Conservation (phyloP, 106 monocot genomes). For the Platanthera guangdongensis region DNA sequence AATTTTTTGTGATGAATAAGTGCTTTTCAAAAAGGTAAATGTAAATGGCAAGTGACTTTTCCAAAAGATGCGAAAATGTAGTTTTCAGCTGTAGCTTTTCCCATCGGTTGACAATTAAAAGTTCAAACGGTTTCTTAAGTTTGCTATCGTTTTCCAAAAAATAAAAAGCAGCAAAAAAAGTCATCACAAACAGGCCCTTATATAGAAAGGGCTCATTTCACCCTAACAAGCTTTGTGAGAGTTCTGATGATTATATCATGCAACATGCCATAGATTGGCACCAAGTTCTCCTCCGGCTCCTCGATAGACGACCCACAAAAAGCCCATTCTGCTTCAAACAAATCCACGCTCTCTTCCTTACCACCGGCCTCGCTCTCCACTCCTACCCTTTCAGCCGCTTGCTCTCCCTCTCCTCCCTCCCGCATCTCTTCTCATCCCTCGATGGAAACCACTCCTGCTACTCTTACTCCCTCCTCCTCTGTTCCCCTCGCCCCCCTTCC, state of each 20-base stretch:
- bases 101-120: too few species aligned
- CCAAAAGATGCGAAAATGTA: too few species aligned
- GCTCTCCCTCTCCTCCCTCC: conserved; percentile 16
- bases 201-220: too few species aligned
- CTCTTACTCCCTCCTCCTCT: conserved; percentile 17
- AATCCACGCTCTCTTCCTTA: conserved; percentile 34
- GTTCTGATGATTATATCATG: not conserved
- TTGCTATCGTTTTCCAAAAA: too few species aligned
- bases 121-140: too few species aligned
- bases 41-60: too few species aligned
- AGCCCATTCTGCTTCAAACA: conserved; percentile 20
- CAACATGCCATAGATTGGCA: not conserved
- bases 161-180: too few species aligned
- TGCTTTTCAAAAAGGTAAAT: too few species aligned
- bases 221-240: too few species aligned
- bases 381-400: conserved; percentile 35
- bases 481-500: conserved; percentile 15
- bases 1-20: too few species aligned
- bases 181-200: too few species aligned
- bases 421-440: conserved; percentile 7
- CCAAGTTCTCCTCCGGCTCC: conserved; percentile 6
- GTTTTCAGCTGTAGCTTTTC: too few species aligned
- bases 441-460: not conserved
- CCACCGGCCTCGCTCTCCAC: conserved; percentile 46
- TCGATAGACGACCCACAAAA: not conserved